These are phyloP conservation scores for Asterochloris erici DNA, from an alignment of 139 green algal genomes.

Conservation along the genomic window DNA sequence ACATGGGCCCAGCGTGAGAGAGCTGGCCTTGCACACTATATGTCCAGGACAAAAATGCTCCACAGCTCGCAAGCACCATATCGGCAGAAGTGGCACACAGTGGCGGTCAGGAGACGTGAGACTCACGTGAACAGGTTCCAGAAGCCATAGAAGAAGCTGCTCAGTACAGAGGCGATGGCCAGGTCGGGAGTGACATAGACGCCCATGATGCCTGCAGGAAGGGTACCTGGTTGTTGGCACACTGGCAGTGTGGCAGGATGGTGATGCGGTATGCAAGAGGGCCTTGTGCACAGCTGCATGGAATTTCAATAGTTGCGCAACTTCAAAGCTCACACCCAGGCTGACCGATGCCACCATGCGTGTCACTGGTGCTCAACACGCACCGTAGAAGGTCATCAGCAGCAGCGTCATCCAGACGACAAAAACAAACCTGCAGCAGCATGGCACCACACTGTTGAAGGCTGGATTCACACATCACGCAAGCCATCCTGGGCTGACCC, in stretches of 20 bases:
- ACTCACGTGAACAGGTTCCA: constrained; percentile 30
- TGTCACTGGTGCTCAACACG: too few relatives aligned
- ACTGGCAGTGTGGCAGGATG: too few relatives aligned
- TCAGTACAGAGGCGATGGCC: constrained; percentile 18
- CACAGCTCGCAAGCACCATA: not conserved
- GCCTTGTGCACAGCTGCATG: too few relatives aligned
- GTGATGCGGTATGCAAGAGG: too few relatives aligned
- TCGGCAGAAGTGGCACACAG: not conserved
- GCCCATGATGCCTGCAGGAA: constrained; percentile 13
- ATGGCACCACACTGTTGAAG: not conserved
- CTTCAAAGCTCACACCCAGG: too few relatives aligned
- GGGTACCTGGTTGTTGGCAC: too few relatives aligned
- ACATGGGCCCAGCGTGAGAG: not conserved
- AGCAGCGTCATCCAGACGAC: constrained; percentile 31
- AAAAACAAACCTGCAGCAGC: constrained; percentile 20
- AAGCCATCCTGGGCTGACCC: too few relatives aligned
- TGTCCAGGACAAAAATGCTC: not conserved
- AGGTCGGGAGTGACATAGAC: constrained; percentile 34
- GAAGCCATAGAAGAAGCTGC: constrained; percentile 30
- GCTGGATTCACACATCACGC: too few relatives aligned
- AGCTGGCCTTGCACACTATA: too few relatives aligned
- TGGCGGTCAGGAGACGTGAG: not conserved
- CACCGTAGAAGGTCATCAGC: constrained; percentile 30
- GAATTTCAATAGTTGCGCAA: too few relatives aligned
- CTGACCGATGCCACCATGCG: too few relatives aligned